Base-by-base conservation (phyloP, 257 asterid species). In the Jasminum sambac region DNA sequence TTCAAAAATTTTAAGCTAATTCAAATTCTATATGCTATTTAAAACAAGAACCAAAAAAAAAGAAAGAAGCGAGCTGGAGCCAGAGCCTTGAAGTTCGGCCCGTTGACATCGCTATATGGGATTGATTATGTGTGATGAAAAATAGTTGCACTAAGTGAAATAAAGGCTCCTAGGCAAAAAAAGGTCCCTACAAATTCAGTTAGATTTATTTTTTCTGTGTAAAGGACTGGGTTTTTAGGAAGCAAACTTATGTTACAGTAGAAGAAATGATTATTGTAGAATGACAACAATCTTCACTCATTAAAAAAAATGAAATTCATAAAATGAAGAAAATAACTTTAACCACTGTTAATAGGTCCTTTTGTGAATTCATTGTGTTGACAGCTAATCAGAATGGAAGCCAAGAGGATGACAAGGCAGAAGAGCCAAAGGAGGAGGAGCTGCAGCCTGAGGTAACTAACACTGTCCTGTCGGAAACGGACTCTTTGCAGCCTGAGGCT, bases 321-420 rank as follows among this genome's bases (percentile, higher is more conserved):
- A 9, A 52, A 55, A 55, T 26, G 16, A 21, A 21, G 62, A 19
- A 21, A 8, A 19, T 55, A 19, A 19, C 62, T 17, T 55, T 6
- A 9, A 55, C 16, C 34, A 23, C 2, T 52, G 6, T 11, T 55
- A 30, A 55, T 55, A 55, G 26, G 26, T 66, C 16, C 36, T 21
- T 21, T 55, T 55, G 37, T 5, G 37, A 40, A 39, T 44, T 25
- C 16, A 6, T 41, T 42, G 11, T 11, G 52, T 48, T 52, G 6
- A 67, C 78, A 81, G 88, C 71, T 70, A 40, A 76, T 57, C 77
- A 81, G 64, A 79, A 79, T 74, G 85, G 84, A 12, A 72, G 76
- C 76, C 65, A 76, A 69, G 73, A 81, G 66, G 74, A 40, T 67
- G 62, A 21, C 62, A 21, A 55, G 62, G 36, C 26, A 55, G 36